Evolutionary conservation across 2,329 filamentous ascomycete genomes (phyloP), one percentile per base, ranked within the genome.

Genomic region (Sarocladium brachiariae): DNA sequence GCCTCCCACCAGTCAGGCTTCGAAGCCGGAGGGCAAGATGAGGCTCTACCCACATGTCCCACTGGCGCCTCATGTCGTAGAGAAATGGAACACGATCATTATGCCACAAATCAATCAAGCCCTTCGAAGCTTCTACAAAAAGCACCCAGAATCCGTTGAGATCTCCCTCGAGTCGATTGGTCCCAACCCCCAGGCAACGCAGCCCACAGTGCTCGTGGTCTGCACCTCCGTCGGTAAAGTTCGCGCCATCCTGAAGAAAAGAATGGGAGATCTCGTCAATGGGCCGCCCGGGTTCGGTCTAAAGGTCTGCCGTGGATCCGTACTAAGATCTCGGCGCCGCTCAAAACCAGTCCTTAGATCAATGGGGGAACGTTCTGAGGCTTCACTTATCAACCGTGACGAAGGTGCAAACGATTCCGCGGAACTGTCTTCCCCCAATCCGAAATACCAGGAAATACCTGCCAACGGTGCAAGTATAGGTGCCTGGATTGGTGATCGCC

Each of bases 391-490:
- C 2, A 56, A 61, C 1, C 63, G 59, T 6, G 38, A 34, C 2
- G 67, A 70, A 10, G 62, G 69, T 50, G 72, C 73, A 3, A 25
- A 47, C 7, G 4, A 5, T 11, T 57, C 57, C 1, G 62, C 64
- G 7, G 68, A 72, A 3, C 49, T 66, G 0, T 64, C 66, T 9
- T 74, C 78, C 0, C 76, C 75, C 30, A 96, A 95, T 60, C 82
- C 83, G 1, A 83, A 82, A 53, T 92, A 89, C 62, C 91, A 97
- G 65, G 75, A 84, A 58, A 78, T 79, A 19, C 92, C 92, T 1
- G 69, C 81, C 0, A 96, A 91, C 57, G 92, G 92, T 1, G 92
- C 92, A 7, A 96, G 90, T 38, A 96, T 97, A 53, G 92, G 92
- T 6, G 91, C 91, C 1, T 96, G 89, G 74, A 83, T 88, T 48